These are phyloP conservation scores for Naegleria lovaniensis DNA, from an alignment of 208 protist genomes.

Conservation along the genomic window DNA sequence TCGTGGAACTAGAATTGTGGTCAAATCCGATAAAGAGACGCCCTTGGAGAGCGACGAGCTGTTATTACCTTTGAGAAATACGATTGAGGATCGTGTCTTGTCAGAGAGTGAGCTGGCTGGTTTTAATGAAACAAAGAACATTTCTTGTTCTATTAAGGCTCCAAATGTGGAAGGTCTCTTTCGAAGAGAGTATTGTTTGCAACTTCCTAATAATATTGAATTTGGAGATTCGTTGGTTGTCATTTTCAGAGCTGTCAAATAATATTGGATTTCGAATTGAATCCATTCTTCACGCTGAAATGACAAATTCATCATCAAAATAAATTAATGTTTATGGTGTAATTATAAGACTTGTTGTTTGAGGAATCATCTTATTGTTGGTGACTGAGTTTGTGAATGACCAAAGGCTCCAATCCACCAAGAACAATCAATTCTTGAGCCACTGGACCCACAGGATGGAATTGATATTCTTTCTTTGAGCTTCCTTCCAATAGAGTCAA, in stretches of 20 bases:
- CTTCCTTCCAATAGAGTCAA: neutral
- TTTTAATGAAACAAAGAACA: neutral
- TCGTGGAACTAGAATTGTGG: neutral
- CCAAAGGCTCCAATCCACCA: slow-evolving; percentile 45
- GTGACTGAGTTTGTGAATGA: neutral
- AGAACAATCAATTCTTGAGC: slow-evolving; percentile 50
- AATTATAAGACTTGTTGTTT: no score
- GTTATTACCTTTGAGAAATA: neutral
- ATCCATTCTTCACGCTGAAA: no score
- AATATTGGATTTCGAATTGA: no score
- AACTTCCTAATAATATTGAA: neutral
- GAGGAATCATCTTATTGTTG: neutral
- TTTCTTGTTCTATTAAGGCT: neutral
- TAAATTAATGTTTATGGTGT: no score
- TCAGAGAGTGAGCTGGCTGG: neutral
- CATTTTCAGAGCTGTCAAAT: neutral
- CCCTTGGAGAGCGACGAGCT: neutral
- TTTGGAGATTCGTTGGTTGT: neutral
- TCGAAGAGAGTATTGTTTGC: neutral
- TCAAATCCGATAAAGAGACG: neutral
- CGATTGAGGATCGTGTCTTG: neutral
- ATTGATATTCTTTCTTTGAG: slow-evolving; percentile 33
- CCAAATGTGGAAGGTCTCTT: neutral
- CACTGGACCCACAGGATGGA: slow-evolving; percentile 40
- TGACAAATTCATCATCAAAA: no score